Evolutionary conservation across 768 basidiomycete genomes (phyloP), one percentile per base, ranked within the genome.

Genomic region (Hygrocybe punicea): DNA sequence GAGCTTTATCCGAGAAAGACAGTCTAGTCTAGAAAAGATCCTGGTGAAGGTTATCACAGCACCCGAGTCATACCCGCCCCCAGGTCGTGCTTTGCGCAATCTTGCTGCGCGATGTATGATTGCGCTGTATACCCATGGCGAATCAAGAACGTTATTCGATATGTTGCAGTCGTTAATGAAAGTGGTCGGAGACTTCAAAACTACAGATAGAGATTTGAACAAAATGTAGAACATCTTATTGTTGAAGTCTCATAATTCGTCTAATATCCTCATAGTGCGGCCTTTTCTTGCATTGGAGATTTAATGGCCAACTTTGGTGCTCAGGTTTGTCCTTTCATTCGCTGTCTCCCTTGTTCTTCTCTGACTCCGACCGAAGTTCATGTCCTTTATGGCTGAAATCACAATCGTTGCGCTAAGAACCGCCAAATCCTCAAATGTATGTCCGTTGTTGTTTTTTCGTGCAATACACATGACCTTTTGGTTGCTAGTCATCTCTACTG

Each of bases 341-440:
- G 29, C 24, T 23, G 25, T n/a, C 46, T 39, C 53, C 6, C 5
- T 25, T 39, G 46, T 16, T 25, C 16, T 46, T 52, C 42, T 48
- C 8, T 17, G 23, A 58, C 42, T 37, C 16, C 33, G 21, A 58
- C 14, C 40, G 10, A 60, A 98, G 92, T 85, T 94, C 68, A 96
- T 98, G 94, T 97, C 94, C 0, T 89, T 94, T 63, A 88, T 95
- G 84, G 81, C 86, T 25, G 96, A 98, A 67, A 89, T 95, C 34
- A 74, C 83, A 17, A 74, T 78, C 1, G 76, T 84, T 0, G 77
- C 86, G 0, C 69, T 91, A 42, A 92, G 85, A 68, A 82, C 86
- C 0, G 79, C 82, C 62, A 88, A 82, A 59, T 83, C 86, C 8
- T 93, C 91, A 33, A 80, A 74, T 63, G 93, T 91, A 59, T 59